Percentiles rank a stretch among this genome's conserved stretches.
Evolutionary conservation across 1,139 yeast genomes (phyloP).

Genomic region (Blastobotrys elegans): DNA sequence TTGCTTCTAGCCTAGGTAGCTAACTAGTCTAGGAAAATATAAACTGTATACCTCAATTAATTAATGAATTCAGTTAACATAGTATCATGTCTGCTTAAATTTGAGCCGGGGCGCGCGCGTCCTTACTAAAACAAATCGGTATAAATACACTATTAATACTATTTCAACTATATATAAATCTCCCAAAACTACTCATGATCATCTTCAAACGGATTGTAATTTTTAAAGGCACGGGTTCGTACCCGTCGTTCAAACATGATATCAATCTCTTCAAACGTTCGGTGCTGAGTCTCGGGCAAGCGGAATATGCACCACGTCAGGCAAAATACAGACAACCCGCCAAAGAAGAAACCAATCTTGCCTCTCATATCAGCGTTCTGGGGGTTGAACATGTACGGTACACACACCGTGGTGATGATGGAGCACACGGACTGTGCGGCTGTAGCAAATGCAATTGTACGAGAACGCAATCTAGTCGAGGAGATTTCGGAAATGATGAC

Average conservation of each 20-base stretch:
- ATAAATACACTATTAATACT: too few species aligned
- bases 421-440: conserved; percentile 41
- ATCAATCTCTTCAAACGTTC: conserved; percentile 59
- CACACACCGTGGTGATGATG: conserved; percentile 42
- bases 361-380: conserved; percentile 55
- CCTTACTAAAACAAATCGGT: not conserved
- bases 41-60: too few species aligned
- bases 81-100: not conserved
- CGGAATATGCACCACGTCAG: conserved; percentile 45
- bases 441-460: conserved; percentile 53
- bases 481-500: conserved; percentile 56
- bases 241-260: conserved; percentile 24
- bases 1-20: too few species aligned
- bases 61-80: too few species aligned
- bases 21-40: too few species aligned
- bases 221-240: conserved; percentile 19
- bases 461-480: conserved; percentile 49
- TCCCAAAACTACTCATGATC: not conserved
- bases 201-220: conserved; percentile 15
- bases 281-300: conserved; percentile 54
- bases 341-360: conserved; percentile 56
- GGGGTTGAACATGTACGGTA: conserved; percentile 58
- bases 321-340: conserved; percentile 41
- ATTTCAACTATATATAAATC: too few species aligned
- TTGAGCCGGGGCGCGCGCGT: too few species aligned